These are phyloP conservation scores for Apophysomyces sp. DNA, from an alignment of 371 early-diverging fungal species.

Conservation along the genomic window DNA sequence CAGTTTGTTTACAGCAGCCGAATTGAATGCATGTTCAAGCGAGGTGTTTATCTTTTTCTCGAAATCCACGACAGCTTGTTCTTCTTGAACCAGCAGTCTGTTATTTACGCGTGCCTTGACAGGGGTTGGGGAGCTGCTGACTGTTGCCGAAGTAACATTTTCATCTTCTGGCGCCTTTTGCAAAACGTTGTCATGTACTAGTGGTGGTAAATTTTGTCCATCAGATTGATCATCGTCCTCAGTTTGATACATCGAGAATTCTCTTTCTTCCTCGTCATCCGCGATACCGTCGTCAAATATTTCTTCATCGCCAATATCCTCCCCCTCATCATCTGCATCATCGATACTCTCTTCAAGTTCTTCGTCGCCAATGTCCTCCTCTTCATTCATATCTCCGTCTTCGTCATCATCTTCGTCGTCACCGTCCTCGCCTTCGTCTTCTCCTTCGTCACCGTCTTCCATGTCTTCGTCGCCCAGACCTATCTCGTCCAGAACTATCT, in stretches of 20 bases:
- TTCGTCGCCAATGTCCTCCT: neutral
- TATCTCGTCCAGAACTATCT: neutral
- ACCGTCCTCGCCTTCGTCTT: slow-evolving; percentile 1
- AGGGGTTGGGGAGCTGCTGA: neutral
- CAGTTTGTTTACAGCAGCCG: neutral
- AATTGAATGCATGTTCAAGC: neutral
- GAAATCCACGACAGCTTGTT: neutral
- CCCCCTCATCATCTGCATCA: neutral
- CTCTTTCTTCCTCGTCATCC: neutral
- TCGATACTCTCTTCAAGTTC: neutral
- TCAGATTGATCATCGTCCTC: neutral
- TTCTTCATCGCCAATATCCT: neutral
- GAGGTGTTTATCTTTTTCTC: neutral
- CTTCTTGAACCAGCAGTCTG: neutral
- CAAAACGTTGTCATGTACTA: neutral
- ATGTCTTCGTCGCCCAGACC: neutral
- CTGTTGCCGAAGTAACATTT: neutral
- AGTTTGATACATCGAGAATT: too few relatives aligned
- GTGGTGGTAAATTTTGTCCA: neutral
- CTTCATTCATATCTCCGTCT: neutral
- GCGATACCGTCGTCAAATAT: neutral
- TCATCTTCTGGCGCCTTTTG: neutral
- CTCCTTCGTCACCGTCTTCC: neutral
- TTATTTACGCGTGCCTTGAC: neutral
- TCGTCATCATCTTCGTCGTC: neutral